These are phyloP conservation scores for Amylocystis lapponica DNA, from an alignment of 768 basidiomycete genomes.

Conservation along the genomic window DNA sequence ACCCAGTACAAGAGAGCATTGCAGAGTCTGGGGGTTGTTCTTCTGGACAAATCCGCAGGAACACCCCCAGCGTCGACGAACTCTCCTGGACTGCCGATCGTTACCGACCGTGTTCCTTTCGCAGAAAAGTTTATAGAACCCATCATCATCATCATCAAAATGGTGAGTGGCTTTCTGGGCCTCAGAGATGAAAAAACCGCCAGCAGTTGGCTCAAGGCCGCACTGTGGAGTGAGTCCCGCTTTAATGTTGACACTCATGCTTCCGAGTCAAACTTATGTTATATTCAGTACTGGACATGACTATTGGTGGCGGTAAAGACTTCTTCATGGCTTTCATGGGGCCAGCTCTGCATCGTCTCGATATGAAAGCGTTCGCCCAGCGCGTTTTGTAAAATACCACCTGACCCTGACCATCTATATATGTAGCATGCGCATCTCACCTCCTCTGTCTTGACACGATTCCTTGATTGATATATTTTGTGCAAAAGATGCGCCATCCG, in stretches of 20 bases:
- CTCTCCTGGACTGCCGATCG: not conserved
- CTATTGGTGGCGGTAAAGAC: not conserved
- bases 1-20: not conserved
- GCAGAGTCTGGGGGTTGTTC: not conserved
- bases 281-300: not conserved
- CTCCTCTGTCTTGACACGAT: too few species aligned
- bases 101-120: too few species aligned
- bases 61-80: not conserved
- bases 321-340: not conserved
- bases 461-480: too few species aligned
- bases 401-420: too few species aligned
- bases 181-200: not conserved
- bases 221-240: not conserved
- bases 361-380: not conserved
- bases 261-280: not conserved
- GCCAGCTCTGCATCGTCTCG: not conserved
- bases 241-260: not conserved
- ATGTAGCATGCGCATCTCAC: too few species aligned
- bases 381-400: not conserved
- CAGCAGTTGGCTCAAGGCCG: not conserved
- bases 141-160: not conserved
- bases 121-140: not conserved
- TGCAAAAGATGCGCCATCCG: too few species aligned
- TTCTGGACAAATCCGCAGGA: not conserved
- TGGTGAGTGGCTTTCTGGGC: not conserved